Base-by-base conservation (phyloP, 2,329 filamentous ascomycete species). In the Metarhizium sp. region DNA sequence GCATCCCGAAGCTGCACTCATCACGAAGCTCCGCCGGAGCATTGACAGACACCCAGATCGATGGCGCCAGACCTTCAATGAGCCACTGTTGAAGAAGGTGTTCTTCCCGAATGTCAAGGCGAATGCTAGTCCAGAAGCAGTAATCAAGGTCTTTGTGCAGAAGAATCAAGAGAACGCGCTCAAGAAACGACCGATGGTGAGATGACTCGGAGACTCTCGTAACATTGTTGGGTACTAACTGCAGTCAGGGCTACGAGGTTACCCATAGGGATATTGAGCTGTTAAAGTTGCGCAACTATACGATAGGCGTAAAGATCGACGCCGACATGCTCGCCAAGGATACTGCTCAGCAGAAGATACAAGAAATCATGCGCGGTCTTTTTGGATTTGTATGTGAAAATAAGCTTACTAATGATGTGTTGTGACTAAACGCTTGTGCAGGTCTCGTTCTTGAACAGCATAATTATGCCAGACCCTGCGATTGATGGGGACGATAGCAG, bases 121-220 rank as follows among this genome's bases (percentile, higher is more conserved):
- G 3, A 57, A 58, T 2, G 75, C 76, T 4, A 63, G 60, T 11
- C 61, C 63, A 3, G 77, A 80, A 58, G 80, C 80, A 51, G 84
- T 78, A 18, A 69, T 94, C 5, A 78, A 81, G 60, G 87, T 86
- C 1, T 95, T 96, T 69, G 78, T 81, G 25, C 77, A 75, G 47
- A 75, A 78, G 61, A 96, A 95, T 64, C 74, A 80, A 60, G 82
- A 84, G 57, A 87, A 82, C 58, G 90, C 90, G 14, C 75, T 96
- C 52, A 95, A 95, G 77, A 92, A 83, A 42, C 86, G 86, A 66
- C 92, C 92, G 4, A 92, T 92, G 82, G 90, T 90, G 69, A 68
- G 79, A 59, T 42, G 55, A 16, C 3, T 29, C 45, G 20, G 49
- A 51, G 40, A 34, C n/a, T 6, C 50, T 16, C 11, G 36, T 16